A percentile compares a stretch with the other conserved stretches of the same genome.
phyloP scores from a whole-genome alignment of 75 land plant genomes.

The Ceratopteris richardii region DNA sequence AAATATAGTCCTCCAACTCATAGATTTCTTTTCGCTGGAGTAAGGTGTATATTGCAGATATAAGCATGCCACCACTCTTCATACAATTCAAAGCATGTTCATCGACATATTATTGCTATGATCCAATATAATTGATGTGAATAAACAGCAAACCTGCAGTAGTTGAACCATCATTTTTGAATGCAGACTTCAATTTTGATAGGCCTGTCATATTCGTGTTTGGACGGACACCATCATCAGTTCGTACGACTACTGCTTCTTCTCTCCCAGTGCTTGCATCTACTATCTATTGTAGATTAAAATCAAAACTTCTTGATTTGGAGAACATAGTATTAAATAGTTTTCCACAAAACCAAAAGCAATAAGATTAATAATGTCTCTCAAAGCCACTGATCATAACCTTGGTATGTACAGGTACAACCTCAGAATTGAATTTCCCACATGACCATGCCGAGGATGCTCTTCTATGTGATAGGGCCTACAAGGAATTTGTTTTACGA shows the following conservation, averaged over 20 bases:
- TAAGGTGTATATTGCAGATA: too few relatives aligned
- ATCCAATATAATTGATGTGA: too few relatives aligned
- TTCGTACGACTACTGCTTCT: conserved; percentile 7
- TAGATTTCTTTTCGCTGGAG: too few relatives aligned
- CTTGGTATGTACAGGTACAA: conserved; percentile 19
- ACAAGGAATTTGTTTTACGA: not conserved
- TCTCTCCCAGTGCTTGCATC: conserved; percentile 17
- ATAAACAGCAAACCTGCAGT: conserved; percentile 19
- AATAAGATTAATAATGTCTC: too few relatives aligned
- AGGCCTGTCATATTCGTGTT: conserved; percentile 12
- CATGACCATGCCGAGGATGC: conserved; percentile 14
- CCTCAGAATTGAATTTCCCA: conserved; percentile 21
- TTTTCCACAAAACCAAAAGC: too few relatives aligned
- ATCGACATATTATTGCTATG: too few relatives aligned
- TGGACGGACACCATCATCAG: conserved; percentile 21
- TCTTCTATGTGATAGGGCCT: conserved; percentile 18
- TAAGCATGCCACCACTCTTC: too few relatives aligned
- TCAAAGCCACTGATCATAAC: conserved; percentile 4
- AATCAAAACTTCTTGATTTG: not conserved
- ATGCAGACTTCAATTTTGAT: conserved; percentile 19
- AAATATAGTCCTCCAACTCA: too few relatives aligned
- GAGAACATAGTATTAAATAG: not conserved
- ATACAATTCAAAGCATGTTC: too few relatives aligned
- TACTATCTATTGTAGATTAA: conserved; percentile 4
- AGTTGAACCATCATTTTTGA: conserved; percentile 16